Conservation (phyloP, 805 yeast genomes). For the Saccharomycopsis olivae region DNA sequence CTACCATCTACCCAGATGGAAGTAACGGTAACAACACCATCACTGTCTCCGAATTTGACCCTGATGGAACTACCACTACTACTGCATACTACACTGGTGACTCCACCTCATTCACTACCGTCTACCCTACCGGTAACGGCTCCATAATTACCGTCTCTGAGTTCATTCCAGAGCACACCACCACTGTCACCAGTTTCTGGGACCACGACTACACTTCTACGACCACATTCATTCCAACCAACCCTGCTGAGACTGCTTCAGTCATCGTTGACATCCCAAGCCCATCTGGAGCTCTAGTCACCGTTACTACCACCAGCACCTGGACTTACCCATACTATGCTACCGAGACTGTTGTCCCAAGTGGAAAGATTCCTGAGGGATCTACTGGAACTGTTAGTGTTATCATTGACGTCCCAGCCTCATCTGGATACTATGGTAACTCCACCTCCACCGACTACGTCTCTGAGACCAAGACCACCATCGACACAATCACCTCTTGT, state of each 20-base stretch:
- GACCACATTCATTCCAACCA: background rate
- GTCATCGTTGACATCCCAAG: background rate
- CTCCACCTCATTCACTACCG: conserved; percentile 2
- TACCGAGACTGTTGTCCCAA: background rate
- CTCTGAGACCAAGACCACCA: too few species aligned
- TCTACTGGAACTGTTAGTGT: background rate
- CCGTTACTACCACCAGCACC: conserved; percentile 1
- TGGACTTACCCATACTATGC: background rate
- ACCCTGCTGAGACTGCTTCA: background rate
- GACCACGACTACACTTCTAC: conserved; percentile 1
- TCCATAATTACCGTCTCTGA: conserved; percentile 3
- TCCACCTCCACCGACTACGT: background rate
- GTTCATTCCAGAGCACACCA: background rate
- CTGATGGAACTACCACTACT: background rate
- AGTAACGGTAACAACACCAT: background rate
- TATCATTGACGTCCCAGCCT: background rate
- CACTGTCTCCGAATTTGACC: background rate
- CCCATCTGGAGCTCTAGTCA: background rate
- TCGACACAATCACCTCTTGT: too few species aligned
- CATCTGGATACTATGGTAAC: background rate
- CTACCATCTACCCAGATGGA: background rate
- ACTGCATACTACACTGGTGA: conserved; percentile 3
- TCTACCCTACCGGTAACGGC: conserved; percentile 2
- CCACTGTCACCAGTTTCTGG: conserved; percentile 1
- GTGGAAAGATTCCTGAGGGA: background rate